A percentile compares a stretch with the other conserved stretches of the same genome.
These are phyloP conservation scores for Debaryomycetaceae sp. DNA, from an alignment of 1,139 yeast species.

Conservation along the genomic window DNA sequence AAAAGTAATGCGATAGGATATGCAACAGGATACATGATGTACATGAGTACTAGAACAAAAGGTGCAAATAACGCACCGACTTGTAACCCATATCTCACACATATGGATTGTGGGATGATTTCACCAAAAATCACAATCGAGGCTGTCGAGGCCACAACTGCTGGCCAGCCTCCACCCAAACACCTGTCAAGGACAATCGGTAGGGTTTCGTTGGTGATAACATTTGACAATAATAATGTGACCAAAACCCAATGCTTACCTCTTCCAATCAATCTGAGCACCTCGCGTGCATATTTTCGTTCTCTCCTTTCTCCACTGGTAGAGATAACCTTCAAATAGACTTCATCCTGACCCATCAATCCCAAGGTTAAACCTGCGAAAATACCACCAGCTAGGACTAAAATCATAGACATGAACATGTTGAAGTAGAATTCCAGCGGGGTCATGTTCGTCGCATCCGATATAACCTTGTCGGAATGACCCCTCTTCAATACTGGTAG, in stretches of 20 bases:
- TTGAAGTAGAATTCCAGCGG: conserved; percentile 51
- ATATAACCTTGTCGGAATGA: conserved; percentile 6
- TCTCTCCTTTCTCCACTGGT: conserved; percentile 59
- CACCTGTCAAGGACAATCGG: conserved; percentile 92
- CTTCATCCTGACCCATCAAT: conserved; percentile 97
- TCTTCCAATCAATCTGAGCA: conserved; percentile 64
- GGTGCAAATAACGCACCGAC: conserved; percentile 92
- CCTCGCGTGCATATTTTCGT: conserved; percentile 68
- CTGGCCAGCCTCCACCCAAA: conserved; percentile 97
- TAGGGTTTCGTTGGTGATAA: conserved; percentile 90
- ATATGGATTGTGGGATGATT: conserved; percentile 89
- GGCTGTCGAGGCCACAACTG: conserved; percentile 88
- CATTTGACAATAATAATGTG: conserved; percentile 79
- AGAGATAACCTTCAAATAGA: conserved; percentile 71
- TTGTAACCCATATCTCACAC: conserved; percentile 88
- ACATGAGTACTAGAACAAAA: conserved; percentile 81
- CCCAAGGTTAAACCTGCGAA: conserved; percentile 96
- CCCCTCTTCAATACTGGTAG: conserved; percentile 18
- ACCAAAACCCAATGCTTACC: conserved; percentile 99
- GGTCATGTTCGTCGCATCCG: conserved; percentile 20
- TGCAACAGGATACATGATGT: conserved; percentile 86
- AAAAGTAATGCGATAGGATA: conserved; percentile 82
- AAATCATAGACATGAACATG: conserved; percentile 54
- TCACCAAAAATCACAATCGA: conserved; percentile 95
- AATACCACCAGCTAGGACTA: conserved; percentile 89